Evolutionary conservation across 305 asterid genomes (phyloP).

Genomic region (Plantago coronopus): DNA sequence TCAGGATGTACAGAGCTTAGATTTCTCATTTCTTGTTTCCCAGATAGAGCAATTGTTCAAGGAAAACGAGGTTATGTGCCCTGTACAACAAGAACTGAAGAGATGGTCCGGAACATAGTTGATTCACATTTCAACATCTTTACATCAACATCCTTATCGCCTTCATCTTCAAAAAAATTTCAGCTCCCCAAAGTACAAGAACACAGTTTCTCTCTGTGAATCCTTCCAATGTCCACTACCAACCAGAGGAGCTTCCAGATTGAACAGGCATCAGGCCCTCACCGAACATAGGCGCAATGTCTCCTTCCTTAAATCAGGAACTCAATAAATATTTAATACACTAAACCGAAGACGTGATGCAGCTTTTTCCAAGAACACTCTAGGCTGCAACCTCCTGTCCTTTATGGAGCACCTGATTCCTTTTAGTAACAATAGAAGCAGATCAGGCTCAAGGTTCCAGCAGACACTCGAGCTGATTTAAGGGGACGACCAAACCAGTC

Average conservation of each 20-base stretch:
- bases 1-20: too few species aligned
- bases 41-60: too few species aligned
- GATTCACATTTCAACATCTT: background rate
- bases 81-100: too few species aligned
- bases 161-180: slow-evolving; percentile 4
- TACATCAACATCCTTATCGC: too few species aligned
- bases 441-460: slow-evolving; percentile 12
- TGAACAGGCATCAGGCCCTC: background rate
- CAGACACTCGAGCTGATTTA: slow-evolving; percentile 23
- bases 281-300: background rate
- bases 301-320: background rate
- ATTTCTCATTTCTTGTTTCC: too few species aligned
- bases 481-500: slow-evolving; percentile 1
- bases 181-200: too few species aligned
- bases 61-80: background rate
- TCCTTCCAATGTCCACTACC: background rate
- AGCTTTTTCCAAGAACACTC: slow-evolving; percentile 5
- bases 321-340: too few species aligned
- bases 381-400: background rate
- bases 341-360: background rate
- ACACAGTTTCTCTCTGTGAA: background rate
- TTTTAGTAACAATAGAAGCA: slow-evolving; percentile 9
- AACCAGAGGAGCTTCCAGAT: too few species aligned
- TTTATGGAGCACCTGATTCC: too few species aligned
- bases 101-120: too few species aligned